phyloP scores from a whole-genome alignment of 495 filamentous ascomycete species.

The Aspergillus diversus region DNA sequence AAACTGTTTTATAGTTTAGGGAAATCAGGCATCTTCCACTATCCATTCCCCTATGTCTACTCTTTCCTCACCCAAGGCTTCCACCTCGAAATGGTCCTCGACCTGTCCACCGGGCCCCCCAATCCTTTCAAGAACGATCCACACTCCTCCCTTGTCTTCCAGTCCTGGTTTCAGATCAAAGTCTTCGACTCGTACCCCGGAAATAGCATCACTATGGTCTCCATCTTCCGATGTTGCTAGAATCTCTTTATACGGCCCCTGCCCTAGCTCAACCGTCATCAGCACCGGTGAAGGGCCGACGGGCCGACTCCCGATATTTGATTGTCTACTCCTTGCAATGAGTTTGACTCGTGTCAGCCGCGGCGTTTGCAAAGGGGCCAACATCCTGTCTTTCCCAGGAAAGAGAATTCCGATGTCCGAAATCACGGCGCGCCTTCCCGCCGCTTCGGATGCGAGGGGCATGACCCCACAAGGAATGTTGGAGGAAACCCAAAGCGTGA shows the following conservation, averaged over 20 bases:
- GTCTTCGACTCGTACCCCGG: conserved; percentile 70
- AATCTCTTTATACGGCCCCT: conserved; percentile 65
- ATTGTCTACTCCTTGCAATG: conserved; percentile 48
- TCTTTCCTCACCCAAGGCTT: conserved; percentile 68
- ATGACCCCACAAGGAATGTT: conserved; percentile 53
- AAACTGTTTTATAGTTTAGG: too few relatives aligned
- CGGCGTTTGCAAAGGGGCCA: conserved; percentile 51
- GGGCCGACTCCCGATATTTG: conserved; percentile 39
- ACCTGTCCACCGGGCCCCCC: conserved; percentile 54
- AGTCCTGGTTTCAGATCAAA: conserved; percentile 67
- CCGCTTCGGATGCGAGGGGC: conserved; percentile 65
- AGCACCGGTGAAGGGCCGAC: conserved; percentile 59
- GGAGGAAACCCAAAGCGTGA: conserved; percentile 73
- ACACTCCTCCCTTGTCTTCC: conserved; percentile 56
- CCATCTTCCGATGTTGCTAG: conserved; percentile 64
- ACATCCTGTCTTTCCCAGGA: conserved; percentile 54
- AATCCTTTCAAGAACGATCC: conserved; percentile 79
- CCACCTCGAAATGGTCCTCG: conserved; percentile 63
- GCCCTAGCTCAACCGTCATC: conserved; percentile 67
- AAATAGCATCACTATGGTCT: conserved; percentile 67
- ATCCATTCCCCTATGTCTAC: conserved; percentile 64
- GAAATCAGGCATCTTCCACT: conserved; percentile 39
- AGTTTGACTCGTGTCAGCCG: conserved; percentile 63
- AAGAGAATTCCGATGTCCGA: conserved; percentile 54
- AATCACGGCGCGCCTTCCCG: conserved; percentile 63